phyloP scores from a whole-genome alignment of 106 monocot genomes.

The Chionographis japonica region DNA sequence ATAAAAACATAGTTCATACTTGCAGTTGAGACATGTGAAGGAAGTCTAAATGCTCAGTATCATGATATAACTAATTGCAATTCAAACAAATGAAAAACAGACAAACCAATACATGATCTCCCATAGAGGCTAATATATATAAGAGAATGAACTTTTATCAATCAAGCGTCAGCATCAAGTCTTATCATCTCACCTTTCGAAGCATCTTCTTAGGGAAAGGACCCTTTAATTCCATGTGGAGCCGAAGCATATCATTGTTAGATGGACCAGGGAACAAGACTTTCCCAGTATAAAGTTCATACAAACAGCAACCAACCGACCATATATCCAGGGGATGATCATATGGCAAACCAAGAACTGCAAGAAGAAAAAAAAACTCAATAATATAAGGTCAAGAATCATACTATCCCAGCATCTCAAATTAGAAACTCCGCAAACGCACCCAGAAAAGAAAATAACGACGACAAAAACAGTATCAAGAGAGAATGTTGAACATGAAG shows the following conservation, averaged over 20 bases:
- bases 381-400: neutral
- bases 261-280: conserved; percentile 92
- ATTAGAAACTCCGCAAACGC: too few species aligned
- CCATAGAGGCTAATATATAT: too few species aligned
- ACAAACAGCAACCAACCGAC: conserved; percentile 98
- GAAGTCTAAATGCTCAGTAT: too few species aligned
- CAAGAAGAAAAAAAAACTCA: conserved; percentile 15
- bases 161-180: neutral
- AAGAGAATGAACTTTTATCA: neutral
- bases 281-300: conserved; percentile 90
- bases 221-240: conserved; percentile 97
- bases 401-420: too few species aligned
- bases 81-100: too few species aligned
- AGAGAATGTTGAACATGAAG: neutral
- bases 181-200: conserved; percentile 51
- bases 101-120: too few species aligned
- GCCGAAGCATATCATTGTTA: conserved; percentile 97
- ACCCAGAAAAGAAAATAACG: neutral
- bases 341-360: conserved; percentile 93
- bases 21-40: too few species aligned
- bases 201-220: conserved; percentile 97
- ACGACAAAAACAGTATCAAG: neutral
- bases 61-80: too few species aligned
- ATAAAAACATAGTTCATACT: too few species aligned
- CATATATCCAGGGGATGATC: conserved; percentile 98